Conservation (phyloP, 2,329 filamentous ascomycete genomes). For the Xylaria sp. region DNA sequence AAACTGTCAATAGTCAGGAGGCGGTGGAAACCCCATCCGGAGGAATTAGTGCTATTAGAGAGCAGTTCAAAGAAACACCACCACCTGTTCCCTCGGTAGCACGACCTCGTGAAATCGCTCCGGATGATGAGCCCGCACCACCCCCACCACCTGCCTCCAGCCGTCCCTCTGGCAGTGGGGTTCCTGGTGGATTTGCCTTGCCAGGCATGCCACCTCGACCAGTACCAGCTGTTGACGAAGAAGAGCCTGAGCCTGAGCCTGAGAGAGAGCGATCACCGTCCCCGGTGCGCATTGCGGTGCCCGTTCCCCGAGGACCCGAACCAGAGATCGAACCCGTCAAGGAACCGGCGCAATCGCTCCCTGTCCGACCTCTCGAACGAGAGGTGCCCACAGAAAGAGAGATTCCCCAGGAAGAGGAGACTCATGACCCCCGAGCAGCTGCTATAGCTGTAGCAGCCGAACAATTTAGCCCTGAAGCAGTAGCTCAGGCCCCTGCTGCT, state of each 20-base stretch:
- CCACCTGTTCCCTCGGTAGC: slow-evolving; percentile 66
- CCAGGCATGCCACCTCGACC: slow-evolving; percentile 77
- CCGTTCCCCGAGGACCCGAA: slow-evolving; percentile 74
- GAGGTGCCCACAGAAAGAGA: slow-evolving; percentile 73
- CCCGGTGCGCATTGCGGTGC: slow-evolving; percentile 87
- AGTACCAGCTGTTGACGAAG: slow-evolving; percentile 64
- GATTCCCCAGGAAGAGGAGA: slow-evolving; percentile 71
- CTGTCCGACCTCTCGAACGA: slow-evolving; percentile 70
- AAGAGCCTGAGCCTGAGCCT: slow-evolving; percentile 56
- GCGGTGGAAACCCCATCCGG: slow-evolving; percentile 67
- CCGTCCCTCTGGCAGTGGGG: slow-evolving; percentile 60
- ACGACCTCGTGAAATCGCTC: slow-evolving; percentile 33
- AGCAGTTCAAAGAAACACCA: slow-evolving; percentile 82
- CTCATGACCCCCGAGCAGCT: slow-evolving; percentile 70
- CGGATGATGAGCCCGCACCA: slow-evolving; percentile 64
- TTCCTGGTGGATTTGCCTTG: slow-evolving; percentile 79
- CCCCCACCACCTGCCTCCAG: slow-evolving; percentile 71
- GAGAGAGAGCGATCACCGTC: slow-evolving; percentile 68
- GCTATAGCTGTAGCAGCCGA: slow-evolving; percentile 65
- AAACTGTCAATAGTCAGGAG: slow-evolving; percentile 57
- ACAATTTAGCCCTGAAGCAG: slow-evolving; percentile 55
- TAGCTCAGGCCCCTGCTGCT: slow-evolving; percentile 51
- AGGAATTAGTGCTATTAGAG: slow-evolving; percentile 78
- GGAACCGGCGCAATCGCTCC: slow-evolving; percentile 69
- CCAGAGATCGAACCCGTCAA: slow-evolving; percentile 63